These are phyloP conservation scores for Calophaca sinica DNA, from an alignment of 306 rosid species.

Conservation along the genomic window DNA sequence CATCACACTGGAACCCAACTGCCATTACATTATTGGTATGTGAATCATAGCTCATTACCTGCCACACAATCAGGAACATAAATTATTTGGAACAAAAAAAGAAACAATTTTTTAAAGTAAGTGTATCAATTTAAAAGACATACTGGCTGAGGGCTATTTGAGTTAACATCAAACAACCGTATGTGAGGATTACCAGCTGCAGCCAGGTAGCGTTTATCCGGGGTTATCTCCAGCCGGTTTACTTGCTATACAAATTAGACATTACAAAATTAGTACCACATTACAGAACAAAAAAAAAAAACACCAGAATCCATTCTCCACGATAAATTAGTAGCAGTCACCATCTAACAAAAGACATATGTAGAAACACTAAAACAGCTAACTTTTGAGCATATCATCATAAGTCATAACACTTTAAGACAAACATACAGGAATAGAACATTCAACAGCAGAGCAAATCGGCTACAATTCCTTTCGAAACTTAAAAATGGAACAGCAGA, in stretches of 20 bases:
- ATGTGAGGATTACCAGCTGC: slow-evolving; percentile 99
- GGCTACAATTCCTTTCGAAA: slow-evolving; percentile 5
- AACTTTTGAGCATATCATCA: neutral
- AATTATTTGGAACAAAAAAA: slow-evolving; percentile 27
- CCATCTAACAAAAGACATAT: slow-evolving; percentile 4
- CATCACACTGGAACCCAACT: slow-evolving; percentile 99
- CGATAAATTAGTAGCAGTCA: slow-evolving; percentile 12
- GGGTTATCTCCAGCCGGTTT: slow-evolving; percentile 95
- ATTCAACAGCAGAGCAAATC: slow-evolving; percentile 4
- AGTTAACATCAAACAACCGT: slow-evolving; percentile 89
- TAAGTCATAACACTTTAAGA: neutral
- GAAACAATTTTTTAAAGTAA: neutral
- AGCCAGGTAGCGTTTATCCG: slow-evolving; percentile 90
- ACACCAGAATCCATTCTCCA: slow-evolving; percentile 29
- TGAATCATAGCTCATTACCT: slow-evolving; percentile 97
- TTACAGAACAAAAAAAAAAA: slow-evolving; percentile 1
- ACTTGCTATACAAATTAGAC: slow-evolving; percentile 71
- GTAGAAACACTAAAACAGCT: slow-evolving; percentile 26
- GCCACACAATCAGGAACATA: slow-evolving; percentile 38
- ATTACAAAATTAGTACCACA: slow-evolving; percentile 43
- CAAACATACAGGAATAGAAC: neutral
- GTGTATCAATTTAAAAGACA: slow-evolving; percentile 43
- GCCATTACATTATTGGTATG: slow-evolving; percentile 98
- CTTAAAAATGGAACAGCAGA: neutral
- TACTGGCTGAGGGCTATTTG: slow-evolving; percentile 95